phyloP scores from a whole-genome alignment of 352 stramenopile genomes.

The Phytopythium chamaehyphon region DNA sequence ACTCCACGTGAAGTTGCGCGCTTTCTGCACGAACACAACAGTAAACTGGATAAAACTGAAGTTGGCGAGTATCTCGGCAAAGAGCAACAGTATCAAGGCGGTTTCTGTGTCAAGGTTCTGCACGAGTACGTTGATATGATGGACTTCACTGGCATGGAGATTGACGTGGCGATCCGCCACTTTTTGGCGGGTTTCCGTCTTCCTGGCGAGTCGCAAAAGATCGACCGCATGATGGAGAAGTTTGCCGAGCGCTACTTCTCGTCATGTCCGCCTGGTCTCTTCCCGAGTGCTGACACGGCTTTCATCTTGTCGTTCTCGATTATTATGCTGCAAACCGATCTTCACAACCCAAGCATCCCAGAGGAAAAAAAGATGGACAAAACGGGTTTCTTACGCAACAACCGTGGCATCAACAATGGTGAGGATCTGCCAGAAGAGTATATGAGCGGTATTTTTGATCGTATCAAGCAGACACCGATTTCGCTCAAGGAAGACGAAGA shows the following conservation, averaged over 20 bases:
- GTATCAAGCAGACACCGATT: slow-evolving; percentile 95
- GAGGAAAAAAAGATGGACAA: slow-evolving; percentile 97
- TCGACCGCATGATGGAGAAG: slow-evolving; percentile 99
- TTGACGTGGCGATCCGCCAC: slow-evolving; percentile 97
- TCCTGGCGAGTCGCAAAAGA: slow-evolving; percentile 99
- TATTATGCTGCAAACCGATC: slow-evolving; percentile 90
- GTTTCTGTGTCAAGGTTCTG: slow-evolving; percentile 91
- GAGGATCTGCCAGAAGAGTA: slow-evolving; percentile 94
- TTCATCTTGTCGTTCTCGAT: slow-evolving; percentile 98
- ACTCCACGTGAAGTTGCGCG: slow-evolving; percentile 91
- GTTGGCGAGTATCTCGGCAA: slow-evolving; percentile 97
- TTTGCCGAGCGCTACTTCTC: slow-evolving; percentile 94
- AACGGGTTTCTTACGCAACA: slow-evolving; percentile 96
- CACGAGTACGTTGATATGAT: slow-evolving; percentile 97
- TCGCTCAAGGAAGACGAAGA: slow-evolving; percentile 97
- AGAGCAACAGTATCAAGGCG: slow-evolving; percentile 94
- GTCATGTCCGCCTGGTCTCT: slow-evolving; percentile 72
- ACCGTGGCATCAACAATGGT: slow-evolving; percentile 96
- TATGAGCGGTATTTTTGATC: slow-evolving; percentile 93
- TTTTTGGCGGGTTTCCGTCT: slow-evolving; percentile 98
- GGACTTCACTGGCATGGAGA: slow-evolving; percentile 93
- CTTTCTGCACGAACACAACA: slow-evolving; percentile 92
- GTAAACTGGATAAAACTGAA: slow-evolving; percentile 95
- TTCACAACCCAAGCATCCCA: slow-evolving; percentile 98
- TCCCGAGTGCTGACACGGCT: slow-evolving; percentile 95